Percentiles rank a stretch among this genome's conserved stretches.
Evolutionary conservation across 176 grass and related monocot genomes (phyloP).

Genomic region (Triticum dicoccoides): DNA sequence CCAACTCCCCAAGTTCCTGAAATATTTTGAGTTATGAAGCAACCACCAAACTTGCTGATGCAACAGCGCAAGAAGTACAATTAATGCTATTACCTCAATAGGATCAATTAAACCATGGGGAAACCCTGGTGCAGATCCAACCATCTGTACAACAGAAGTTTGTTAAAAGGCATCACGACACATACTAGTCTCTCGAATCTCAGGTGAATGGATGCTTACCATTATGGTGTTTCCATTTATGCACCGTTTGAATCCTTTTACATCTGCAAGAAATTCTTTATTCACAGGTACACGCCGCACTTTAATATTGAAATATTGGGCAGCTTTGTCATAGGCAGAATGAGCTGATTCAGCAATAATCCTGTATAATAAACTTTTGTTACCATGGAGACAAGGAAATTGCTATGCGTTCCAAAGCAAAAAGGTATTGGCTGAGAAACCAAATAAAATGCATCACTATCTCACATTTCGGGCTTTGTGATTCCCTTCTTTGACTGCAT

Average conservation of each 20-base stretch:
- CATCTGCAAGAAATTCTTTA: conserved; percentile 93
- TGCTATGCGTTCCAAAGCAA: neutral
- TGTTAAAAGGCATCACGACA: neutral
- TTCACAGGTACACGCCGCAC: conserved; percentile 89
- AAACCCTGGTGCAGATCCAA: conserved; percentile 96
- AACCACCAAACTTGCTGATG: neutral
- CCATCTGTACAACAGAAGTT: conserved; percentile 56
- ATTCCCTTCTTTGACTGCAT: conserved; percentile 89
- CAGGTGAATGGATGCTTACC: conserved; percentile 38
- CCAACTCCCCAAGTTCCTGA: conserved; percentile 90
- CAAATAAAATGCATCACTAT: conserved; percentile 27
- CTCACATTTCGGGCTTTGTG: conserved; percentile 94
- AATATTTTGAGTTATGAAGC: conserved; percentile 2
- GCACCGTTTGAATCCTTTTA: conserved; percentile 81
- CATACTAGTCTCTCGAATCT: neutral
- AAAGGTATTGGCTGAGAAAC: neutral
- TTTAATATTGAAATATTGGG: conserved; percentile 81
- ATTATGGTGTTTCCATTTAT: conserved; percentile 97
- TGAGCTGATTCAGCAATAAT: conserved; percentile 70
- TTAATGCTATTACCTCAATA: conserved; percentile 58
- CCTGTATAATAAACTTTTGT: conserved; percentile 43
- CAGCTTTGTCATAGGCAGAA: conserved; percentile 82
- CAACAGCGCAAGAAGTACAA: neutral
- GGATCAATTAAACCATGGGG: conserved; percentile 94
- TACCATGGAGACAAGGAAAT: neutral